Evolutionary conservation across 75 land plant species (phyloP), one percentile per base, ranked within the genome.

Genomic region (Pseudotsuga menziesii): DNA sequence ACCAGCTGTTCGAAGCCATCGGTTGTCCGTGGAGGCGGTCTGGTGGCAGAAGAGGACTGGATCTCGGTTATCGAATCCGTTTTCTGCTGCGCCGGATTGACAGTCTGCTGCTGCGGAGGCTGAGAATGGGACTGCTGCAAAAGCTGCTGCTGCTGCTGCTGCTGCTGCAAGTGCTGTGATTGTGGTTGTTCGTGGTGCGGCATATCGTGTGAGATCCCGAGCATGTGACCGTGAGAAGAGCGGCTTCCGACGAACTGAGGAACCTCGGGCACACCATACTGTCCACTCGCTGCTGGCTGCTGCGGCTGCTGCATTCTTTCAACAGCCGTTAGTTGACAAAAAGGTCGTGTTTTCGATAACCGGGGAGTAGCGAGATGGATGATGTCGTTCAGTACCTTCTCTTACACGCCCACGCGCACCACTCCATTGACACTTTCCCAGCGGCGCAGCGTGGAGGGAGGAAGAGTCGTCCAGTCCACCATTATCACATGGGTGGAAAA

Each of bases 31-130:
- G 27, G 77, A 3, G 73, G 2, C 23, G 48, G 48, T 36, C 29
- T 8, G 64, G 88, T 75, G 4, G 87, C 83, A 1, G 85, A 81
- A 17, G 88, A 74, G 75, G 81, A 76, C 72, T 78, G 82, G 22
- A 86, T 88, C 25, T 87, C 85, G 9, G 88, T 81, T 22, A 85
- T 80, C 2, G 74, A 83, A 73, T 86, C 90, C 39, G 27, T 80
- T 67, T 56, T 61, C 41, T 57, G 59, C 58, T 48, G 75, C 39
- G n/a, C n/a, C n/a, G 35, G 12, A 52, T 56, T 44, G 22, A 73
- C 63, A 26, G 35, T 81, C 57, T 41, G 72, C 73, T 77, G 79
- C 59, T 57, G 80, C 76, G 61, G 72, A 54, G 17, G 83, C 71
- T 76, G 78, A 54, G 16, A 44, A 25, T 73, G 73, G 54, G 62